Evolutionary conservation across 176 grass and related monocot species (phyloP).

Genomic region (Paspalum vaginatum): DNA sequence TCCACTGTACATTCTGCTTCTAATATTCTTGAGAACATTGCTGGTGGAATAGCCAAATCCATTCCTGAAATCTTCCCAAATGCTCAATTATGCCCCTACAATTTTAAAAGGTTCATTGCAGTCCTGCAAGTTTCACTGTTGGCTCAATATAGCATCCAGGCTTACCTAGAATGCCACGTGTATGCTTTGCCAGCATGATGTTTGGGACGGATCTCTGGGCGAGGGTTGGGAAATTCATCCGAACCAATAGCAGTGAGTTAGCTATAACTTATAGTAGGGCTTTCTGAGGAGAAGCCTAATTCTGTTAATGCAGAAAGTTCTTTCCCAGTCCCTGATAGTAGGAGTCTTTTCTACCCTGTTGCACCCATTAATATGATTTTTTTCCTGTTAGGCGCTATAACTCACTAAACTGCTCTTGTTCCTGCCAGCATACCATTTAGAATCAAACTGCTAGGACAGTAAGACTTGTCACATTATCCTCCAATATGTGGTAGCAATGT

Average conservation of each 20-base stretch:
- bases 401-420: background rate
- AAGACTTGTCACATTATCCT: background rate
- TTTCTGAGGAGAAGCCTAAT: too few relatives aligned
- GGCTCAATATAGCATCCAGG: background rate
- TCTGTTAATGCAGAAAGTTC: too few relatives aligned
- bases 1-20: background rate
- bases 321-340: too few relatives aligned
- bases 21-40: background rate
- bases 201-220: background rate
- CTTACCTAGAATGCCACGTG: background rate
- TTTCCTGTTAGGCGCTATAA: background rate
- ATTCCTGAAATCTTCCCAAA: background rate
- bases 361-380: background rate
- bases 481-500: background rate
- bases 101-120: background rate
- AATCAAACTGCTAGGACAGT: background rate
- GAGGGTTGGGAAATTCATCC: too few relatives aligned
- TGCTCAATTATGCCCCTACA: background rate
- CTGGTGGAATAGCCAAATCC: background rate
- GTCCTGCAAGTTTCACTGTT: background rate
- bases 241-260: too few relatives aligned
- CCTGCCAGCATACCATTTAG: background rate
- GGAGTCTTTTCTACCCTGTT: background rate
- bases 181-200: background rate
- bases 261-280: too few relatives aligned